Base-by-base conservation (phyloP, 176 grass and related monocot species). In the Puccinellia tenuiflora region DNA sequence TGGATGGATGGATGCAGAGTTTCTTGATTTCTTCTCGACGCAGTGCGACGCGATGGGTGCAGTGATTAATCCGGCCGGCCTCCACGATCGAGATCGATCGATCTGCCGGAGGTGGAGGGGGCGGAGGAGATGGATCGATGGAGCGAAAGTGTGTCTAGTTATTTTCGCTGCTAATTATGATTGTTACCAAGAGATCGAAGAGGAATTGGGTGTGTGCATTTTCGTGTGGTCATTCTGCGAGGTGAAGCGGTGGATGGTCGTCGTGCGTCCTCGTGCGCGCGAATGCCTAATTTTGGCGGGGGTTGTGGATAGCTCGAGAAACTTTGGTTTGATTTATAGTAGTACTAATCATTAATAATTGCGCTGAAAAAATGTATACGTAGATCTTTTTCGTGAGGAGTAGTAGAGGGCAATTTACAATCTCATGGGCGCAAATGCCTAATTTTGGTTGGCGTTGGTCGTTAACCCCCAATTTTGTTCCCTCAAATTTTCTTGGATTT, bases 261-360 rank as follows among this genome's bases (percentile, higher is more conserved):
- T 13, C 38, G 50, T 17, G 72, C 28, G 35, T 29, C 42, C 79
- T 87, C 69, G 35, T 26, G 68, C 16, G 39, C 17, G 8, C 39
- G 11, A 62, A n/a, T 31, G 77, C 9, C 77, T 79, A 79, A 79
- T 79, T 64, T 47, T 61, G 26, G 76, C 22, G 59, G 25, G 57
- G 26, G 26, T 61, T 16, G 12, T 62, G 26, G 26, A 62, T 62
- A 29, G 57, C 59, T 30, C 26, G 22, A 30, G 11, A 14, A 22
- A 62, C 59, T 16, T 62, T 31, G 26, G 0, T 61, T 30, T 62
- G 5, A 15, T 28, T 61, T 29, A 9, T 54, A 29, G 2, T 61
- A 29, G 11, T 13, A 26, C 3, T 26, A 57, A 42, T 42, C 8
- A 57, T 18, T 3, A 43, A 12, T 43, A 43, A n/a, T n/a, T n/a